Evolutionary conservation across 2,329 filamentous ascomycete genomes (phyloP), one percentile per base, ranked within the genome.

Genomic region (Pestalotiopsis sp.): DNA sequence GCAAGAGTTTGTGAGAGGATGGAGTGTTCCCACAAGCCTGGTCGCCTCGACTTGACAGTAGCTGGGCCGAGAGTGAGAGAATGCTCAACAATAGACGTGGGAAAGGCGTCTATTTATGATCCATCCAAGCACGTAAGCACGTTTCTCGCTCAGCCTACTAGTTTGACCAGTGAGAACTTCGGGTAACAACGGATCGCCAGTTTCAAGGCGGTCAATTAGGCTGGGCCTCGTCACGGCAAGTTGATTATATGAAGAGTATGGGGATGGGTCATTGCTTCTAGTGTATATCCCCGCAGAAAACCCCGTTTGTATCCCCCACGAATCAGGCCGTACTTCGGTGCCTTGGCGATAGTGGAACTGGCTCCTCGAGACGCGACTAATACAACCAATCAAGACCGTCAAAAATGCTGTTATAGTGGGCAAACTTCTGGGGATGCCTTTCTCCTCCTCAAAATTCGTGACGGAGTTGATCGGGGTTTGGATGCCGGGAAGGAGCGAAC

Each of bases 261-360:
- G 41, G 41, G 57, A 65, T 61, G 17, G 49, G 64, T 17, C 52
- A 23, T 36, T 57, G 4, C 61, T 23, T 52, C 20, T 17, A 52
- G 45, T 20, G 45, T 52, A 39, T 56, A 38, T 39, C 64, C 31
- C 56, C 64, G 62, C n/a, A 63, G 56, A 67, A 65, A 62, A 39
- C 41, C 52, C 65, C 68, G 65, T 66, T 69, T 61, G 56, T 65
- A 69, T 65, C 61, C 65, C n/a, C 41, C 38, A 67, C 58, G 52
- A 61, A 64, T 52, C 65, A 72, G 74, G 73, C 71, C 73, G 68
- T 74, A 74, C 72, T 63, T 76, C 74, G 73, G 74, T 70, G 73
- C 68, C 73, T 75, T 76, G 72, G 74, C 73, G 67, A 68, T 59
- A 64, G 41, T 20, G 39, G 45, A 6, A n/a, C 63, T 20, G 2